Conservation (phyloP, 1,284 basidiomycete genomes). For the Malassezia globosa region DNA sequence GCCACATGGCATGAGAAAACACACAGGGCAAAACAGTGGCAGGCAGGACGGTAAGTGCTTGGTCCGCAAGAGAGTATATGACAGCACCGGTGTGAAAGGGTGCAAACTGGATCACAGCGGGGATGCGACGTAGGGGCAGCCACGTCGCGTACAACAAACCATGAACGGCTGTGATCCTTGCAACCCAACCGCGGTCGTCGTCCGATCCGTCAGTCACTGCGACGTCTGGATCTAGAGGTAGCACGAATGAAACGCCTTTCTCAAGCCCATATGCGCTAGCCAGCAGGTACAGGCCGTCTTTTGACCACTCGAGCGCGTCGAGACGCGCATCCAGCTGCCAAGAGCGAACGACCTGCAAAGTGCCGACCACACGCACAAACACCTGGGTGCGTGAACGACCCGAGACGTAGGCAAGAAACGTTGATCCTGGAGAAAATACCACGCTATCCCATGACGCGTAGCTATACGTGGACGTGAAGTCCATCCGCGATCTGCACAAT, state of each 20-base stretch:
- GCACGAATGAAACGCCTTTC: constrained; percentile 27
- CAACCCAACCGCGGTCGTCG: constrained; percentile 33
- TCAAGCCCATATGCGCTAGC: constrained; percentile 6
- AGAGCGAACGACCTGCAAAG: constrained; percentile 31
- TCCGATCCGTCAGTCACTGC: constrained; percentile 32
- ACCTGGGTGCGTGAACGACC: constrained; percentile 18
- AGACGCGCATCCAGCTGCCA: constrained; percentile 28
- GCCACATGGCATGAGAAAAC: neutral
- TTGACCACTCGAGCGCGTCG: constrained; percentile 28
- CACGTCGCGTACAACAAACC: constrained; percentile 29
- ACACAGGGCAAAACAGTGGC: neutral
- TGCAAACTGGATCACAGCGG: constrained; percentile 9
- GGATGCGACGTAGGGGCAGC: constrained; percentile 18
- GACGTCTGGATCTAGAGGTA: constrained; percentile 34
- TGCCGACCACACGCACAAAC: constrained; percentile 30
- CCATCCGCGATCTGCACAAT: no score
- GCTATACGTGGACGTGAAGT: constrained; percentile 32
- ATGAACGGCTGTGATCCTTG: constrained; percentile 25
- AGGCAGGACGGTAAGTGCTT: constrained; percentile 7
- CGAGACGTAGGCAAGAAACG: constrained; percentile 32
- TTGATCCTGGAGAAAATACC: constrained; percentile 37
- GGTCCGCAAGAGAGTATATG: constrained; percentile 11
- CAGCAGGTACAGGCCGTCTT: constrained; percentile 30
- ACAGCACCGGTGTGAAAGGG: constrained; percentile 1
- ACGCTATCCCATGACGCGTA: constrained; percentile 31